These are phyloP conservation scores for Monilinia polystroma DNA, from an alignment of 2,329 filamentous ascomycete species.

Conservation along the genomic window DNA sequence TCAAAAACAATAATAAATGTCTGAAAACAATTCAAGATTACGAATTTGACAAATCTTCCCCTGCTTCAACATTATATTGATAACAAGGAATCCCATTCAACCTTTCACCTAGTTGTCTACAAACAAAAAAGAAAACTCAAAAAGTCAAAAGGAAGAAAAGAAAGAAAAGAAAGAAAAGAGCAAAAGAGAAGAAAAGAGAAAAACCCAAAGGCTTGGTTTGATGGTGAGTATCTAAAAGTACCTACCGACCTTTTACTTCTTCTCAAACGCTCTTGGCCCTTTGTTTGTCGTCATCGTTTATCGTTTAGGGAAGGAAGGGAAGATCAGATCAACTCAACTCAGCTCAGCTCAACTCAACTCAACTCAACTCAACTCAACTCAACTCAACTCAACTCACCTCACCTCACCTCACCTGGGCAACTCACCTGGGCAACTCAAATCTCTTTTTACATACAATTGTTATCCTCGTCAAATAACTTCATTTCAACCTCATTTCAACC, in stretches of 20 bases:
- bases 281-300: conserved; percentile 20
- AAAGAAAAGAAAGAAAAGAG: too few species aligned
- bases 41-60: too few species aligned
- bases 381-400: too few species aligned
- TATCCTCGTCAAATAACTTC: too few species aligned
- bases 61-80: too few species aligned
- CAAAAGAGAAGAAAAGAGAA: too few species aligned
- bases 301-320: not conserved
- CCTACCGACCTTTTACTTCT: not conserved
- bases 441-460: not conserved
- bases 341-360: not conserved
- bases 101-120: not conserved
- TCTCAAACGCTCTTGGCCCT: not conserved
- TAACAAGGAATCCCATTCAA: conserved; percentile 9
- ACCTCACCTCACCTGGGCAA: too few species aligned
- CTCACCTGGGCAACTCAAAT: too few species aligned
- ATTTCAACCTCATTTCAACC: too few species aligned
- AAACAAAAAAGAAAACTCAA: too few species aligned
- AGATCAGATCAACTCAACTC: not conserved
- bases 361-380: too few species aligned
- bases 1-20: not conserved
- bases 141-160: too few species aligned
- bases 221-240: not conserved
- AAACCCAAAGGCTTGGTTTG: not conserved
- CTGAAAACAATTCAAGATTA: conserved; percentile 11